Evolutionary conservation across 768 basidiomycete species (phyloP).

Genomic region (Tricholoma saponaceum): DNA sequence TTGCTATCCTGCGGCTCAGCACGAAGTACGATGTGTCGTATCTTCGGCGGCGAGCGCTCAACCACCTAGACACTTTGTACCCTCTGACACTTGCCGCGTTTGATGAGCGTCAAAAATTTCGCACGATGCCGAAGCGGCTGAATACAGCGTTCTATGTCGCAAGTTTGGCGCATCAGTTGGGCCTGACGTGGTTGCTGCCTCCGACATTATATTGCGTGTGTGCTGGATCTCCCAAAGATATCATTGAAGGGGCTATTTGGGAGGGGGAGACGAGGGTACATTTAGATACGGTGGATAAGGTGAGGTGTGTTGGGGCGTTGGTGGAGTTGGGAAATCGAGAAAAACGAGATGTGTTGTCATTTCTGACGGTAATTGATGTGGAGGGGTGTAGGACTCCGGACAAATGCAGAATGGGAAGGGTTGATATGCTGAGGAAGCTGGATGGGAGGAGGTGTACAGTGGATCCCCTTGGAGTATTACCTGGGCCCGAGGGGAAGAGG

Average conservation of each 20-base stretch:
- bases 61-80: slow-evolving; percentile 31
- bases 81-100: slow-evolving; percentile 30
- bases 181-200: slow-evolving; percentile 31
- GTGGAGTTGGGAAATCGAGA: background rate
- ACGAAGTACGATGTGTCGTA: slow-evolving; percentile 36
- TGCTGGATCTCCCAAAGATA: slow-evolving; percentile 30
- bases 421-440: background rate
- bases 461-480: background rate
- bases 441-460: background rate
- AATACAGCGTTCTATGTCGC: slow-evolving; percentile 37
- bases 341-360: background rate
- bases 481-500: background rate
- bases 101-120: slow-evolving; percentile 26
- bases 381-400: background rate
- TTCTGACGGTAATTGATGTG: background rate
- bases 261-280: slow-evolving; percentile 8
- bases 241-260: slow-evolving; percentile 29
- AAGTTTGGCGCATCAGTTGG: slow-evolving; percentile 28
- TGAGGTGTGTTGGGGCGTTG: slow-evolving; percentile 4
- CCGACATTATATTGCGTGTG: slow-evolving; percentile 33
- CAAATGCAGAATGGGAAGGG: background rate
- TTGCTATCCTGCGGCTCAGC: slow-evolving; percentile 32
- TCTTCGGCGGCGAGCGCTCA: slow-evolving; percentile 28
- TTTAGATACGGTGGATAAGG: background rate
- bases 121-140: slow-evolving; percentile 33